Base-by-base conservation (phyloP, 192 early-diverging fungal species). In the Linnemannia schmuckeri region DNA sequence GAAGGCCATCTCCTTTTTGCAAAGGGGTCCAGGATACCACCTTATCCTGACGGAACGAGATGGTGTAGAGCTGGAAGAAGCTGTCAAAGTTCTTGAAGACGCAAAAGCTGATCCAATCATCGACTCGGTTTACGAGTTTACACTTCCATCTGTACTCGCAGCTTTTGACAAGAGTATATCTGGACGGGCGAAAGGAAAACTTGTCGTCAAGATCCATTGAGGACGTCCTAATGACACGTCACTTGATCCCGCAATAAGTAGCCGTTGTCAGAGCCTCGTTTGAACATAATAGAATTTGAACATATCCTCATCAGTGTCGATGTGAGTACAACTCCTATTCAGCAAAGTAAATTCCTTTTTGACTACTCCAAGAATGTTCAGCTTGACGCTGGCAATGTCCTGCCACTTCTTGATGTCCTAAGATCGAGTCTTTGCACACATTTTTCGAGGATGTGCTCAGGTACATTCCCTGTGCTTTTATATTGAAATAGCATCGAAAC, bases 181-280 rank as follows among this genome's bases (percentile, higher is more conserved):
- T n/a, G 68, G 68, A 30, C 68, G 68, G 30, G 68, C 68, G 13
- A 72, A 72, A 40, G 70, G 70, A 33, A 72, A 72, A 20, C 41
- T 72, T 40, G 3, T 72, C 35, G 41, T 72, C 40, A 63, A 63
- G 27, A 30, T 63, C 27, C 66, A 54, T 54, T 54, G 52, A 54
- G 52, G 52, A 54, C 22, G 52, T 54, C 20, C 52, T 54, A 24
- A 54, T 54, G 22, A 22, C 52, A 15, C 22, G 52, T 54, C 52
- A 24, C 52, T 24, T 54, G 52, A 54, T 54, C 52, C 52, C 52
- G 22, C 20, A 54, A 54, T 54, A 54, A 54, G 52, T 54, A 54
- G 52, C 52, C 52, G 20, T 44, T 44, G 42, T 8, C 42, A 54
- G 52, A 54, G 52, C 42, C 42, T 44, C 2, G 42, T 44, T 44